Percentiles rank a stretch among this genome's conserved stretches.
phyloP scores from a whole-genome alignment of 768 basidiomycete genomes.

The Hydnomerulius pinastri region DNA sequence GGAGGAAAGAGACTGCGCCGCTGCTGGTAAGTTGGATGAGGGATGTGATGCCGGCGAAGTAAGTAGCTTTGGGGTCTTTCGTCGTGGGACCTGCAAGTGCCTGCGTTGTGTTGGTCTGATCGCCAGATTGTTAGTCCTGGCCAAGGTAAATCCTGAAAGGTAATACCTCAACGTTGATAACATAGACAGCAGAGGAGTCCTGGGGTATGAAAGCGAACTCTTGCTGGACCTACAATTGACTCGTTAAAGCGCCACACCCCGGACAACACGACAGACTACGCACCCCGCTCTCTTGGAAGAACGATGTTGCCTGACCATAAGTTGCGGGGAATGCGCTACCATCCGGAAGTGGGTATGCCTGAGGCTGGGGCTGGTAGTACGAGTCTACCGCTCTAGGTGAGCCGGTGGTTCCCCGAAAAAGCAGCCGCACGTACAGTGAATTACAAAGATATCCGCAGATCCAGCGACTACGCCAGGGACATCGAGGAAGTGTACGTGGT shows the following conservation, averaged over 20 bases:
- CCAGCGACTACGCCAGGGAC: constrained; percentile 70
- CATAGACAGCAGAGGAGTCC: constrained; percentile 70
- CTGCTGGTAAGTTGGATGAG: constrained; percentile 69
- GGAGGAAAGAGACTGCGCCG: constrained; percentile 61
- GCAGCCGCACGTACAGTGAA: constrained; percentile 67
- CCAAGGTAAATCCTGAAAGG: no score
- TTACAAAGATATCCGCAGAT: constrained; percentile 77
- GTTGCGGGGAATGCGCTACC: constrained; percentile 63
- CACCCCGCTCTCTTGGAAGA: constrained; percentile 61
- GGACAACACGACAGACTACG: constrained; percentile 18
- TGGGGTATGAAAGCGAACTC: constrained; percentile 80
- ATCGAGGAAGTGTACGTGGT: constrained; percentile 83
- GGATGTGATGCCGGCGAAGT: constrained; percentile 60
- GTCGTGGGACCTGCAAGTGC: constrained; percentile 57
- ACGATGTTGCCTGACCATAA: constrained; percentile 68
- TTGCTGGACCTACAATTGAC: constrained; percentile 53
- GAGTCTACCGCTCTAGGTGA: constrained; percentile 49
- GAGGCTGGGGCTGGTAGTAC: constrained; percentile 73
- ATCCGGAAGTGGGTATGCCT: constrained; percentile 50
- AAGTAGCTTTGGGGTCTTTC: constrained; percentile 61
- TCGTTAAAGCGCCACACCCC: neutral
- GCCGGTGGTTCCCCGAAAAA: neutral
- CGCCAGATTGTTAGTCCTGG: neutral
- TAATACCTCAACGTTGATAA: constrained; percentile 67
- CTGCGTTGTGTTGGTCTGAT: constrained; percentile 64